phyloP scores from a whole-genome alignment of 805 yeast genomes.

The Saccharomycopsis microspora region DNA sequence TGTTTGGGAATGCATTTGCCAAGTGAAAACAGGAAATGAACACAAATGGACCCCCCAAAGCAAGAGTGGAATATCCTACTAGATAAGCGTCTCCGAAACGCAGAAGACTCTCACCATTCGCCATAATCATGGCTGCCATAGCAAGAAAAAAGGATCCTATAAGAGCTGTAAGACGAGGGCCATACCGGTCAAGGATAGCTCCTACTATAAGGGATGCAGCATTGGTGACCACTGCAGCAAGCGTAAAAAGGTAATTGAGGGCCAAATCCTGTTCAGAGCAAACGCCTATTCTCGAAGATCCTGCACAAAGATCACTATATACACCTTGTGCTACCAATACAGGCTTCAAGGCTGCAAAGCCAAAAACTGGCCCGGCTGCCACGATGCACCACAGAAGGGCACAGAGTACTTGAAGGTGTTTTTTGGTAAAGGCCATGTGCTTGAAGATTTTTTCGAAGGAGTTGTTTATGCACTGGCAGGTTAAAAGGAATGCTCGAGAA shows the following conservation, averaged over 20 bases:
- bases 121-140: slow-evolving; percentile 40
- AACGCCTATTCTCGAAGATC: slow-evolving; percentile 21
- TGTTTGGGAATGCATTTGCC: slow-evolving; percentile 75
- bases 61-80: slow-evolving; percentile 62
- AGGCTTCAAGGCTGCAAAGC: slow-evolving; percentile 91
- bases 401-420: slow-evolving; percentile 44
- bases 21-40: slow-evolving; percentile 85
- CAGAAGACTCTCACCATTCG: slow-evolving; percentile 26
- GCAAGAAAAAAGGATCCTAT: slow-evolving; percentile 55
- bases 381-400: slow-evolving; percentile 80
- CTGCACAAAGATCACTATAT: slow-evolving; percentile 49
- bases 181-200: slow-evolving; percentile 59
- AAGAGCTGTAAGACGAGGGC: slow-evolving; percentile 72
- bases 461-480: too few species aligned
- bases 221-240: slow-evolving; percentile 82
- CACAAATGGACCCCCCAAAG: slow-evolving; percentile 90
- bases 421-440: background rate
- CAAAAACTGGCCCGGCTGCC: slow-evolving; percentile 91
- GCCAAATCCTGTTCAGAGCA: slow-evolving; percentile 78
- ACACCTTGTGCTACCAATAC: slow-evolving; percentile 69
- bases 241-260: slow-evolving; percentile 71
- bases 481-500: too few species aligned
- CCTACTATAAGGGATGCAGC: slow-evolving; percentile 79
- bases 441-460: too few species aligned
- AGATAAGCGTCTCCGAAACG: slow-evolving; percentile 51